phyloP scores from a whole-genome alignment of 257 asterid genomes.

The Gynochthodes officinalis region DNA sequence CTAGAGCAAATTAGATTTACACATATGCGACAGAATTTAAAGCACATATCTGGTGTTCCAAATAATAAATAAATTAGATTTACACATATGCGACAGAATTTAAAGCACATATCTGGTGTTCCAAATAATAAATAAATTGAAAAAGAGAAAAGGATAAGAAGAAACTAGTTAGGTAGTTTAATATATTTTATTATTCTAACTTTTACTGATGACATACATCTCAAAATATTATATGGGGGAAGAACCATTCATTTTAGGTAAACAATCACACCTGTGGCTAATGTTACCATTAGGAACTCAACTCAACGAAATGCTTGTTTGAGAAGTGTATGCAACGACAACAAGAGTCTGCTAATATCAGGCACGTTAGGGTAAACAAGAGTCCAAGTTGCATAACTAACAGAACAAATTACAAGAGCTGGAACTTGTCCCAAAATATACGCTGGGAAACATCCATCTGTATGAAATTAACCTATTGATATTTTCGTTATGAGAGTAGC shows the following conservation, averaged over 20 bases:
- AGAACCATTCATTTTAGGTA: too few species aligned
- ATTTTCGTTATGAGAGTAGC: neutral
- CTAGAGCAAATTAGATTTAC: conserved; percentile 11
- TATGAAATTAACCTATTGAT: neutral
- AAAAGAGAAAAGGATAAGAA: neutral
- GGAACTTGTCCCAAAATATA: neutral
- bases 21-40: neutral
- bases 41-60: neutral
- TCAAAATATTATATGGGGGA: too few species aligned
- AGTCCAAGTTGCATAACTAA: neutral
- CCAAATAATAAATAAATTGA: neutral
- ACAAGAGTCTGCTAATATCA: neutral
- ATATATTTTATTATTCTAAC: neutral
- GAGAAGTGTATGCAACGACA: neutral
- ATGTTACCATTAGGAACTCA: neutral
- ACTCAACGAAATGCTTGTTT: neutral
- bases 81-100: too few species aligned
- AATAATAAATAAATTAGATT: neutral
- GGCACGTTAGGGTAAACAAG: neutral
- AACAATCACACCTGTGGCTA: neutral
- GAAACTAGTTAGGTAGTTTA: neutral
- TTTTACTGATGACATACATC: neutral
- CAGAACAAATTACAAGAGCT: neutral
- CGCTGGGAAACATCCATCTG: neutral
- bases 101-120: too few species aligned